phyloP scores from a whole-genome alignment of 106 monocot genomes.

The Apostasia shenzhenica region DNA sequence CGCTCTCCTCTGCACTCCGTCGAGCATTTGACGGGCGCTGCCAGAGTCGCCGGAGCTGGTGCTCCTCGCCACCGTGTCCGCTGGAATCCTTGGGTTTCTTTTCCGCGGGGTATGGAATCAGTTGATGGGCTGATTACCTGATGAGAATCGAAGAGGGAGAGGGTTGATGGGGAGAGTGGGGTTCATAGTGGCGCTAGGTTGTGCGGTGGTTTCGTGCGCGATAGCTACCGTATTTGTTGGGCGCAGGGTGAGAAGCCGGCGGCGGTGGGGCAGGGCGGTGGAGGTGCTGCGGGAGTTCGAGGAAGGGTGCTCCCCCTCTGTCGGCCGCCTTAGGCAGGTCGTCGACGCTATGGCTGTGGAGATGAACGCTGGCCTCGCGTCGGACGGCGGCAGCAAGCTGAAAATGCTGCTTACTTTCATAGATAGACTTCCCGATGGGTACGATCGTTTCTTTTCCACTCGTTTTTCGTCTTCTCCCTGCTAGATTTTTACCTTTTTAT shows the following conservation, averaged over 20 bases:
- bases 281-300: conserved; percentile 58
- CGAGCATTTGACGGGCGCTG: conserved; percentile 12
- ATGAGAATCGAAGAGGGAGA: conserved; percentile 13
- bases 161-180: conserved; percentile 37
- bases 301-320: conserved; percentile 39
- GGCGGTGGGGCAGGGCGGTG: conserved; percentile 42
- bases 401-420: conserved; percentile 74
- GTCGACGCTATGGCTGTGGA: conserved; percentile 81
- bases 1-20: conserved; percentile 5
- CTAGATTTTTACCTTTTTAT: no score
- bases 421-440: conserved; percentile 59
- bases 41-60: not conserved
- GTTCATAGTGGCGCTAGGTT: conserved; percentile 50
- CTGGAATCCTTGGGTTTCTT: not conserved
- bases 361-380: conserved; percentile 84
- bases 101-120: no score
- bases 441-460: not conserved
- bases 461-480: not conserved
- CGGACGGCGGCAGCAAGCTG: conserved; percentile 79
- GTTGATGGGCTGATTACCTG: not conserved
- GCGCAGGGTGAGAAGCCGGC: conserved; percentile 26
- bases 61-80: not conserved
- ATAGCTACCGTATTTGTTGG: conserved; percentile 44
- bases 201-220: conserved; percentile 58
- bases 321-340: conserved; percentile 45